Base-by-base conservation (phyloP, 306 rosid species). In the Pterocarpus macrocarpus region DNA sequence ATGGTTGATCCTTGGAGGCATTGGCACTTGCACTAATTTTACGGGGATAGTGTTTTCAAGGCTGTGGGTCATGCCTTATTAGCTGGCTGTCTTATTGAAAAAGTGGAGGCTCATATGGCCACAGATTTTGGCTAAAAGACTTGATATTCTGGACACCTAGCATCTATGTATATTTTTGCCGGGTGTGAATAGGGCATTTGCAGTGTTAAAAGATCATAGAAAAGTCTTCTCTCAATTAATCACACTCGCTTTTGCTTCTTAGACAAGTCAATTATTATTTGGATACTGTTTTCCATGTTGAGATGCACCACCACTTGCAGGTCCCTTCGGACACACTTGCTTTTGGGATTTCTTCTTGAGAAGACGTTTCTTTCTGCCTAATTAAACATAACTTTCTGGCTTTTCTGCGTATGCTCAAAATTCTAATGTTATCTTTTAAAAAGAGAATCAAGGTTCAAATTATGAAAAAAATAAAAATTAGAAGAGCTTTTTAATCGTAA, bases 31-130 rank as follows among this genome's bases (percentile, higher is more conserved):
- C 7, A 4, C 41, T 38, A 38, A 38, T 38, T 38, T 1, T 38
- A 38, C 41, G 28, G 28, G 28, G 28, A 22, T 43, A 4, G n/a
- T 11, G 53, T 47, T 47, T 11, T 16, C 53, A 43, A 70, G 41
- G 16, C 44, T 58, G 78, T 64, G 84, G 81, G 78, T 73, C 86
- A 80, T 64, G 14, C 45, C 45, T 39, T 9, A 3, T 5, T 83
- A 67, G 80, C 73, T 87, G 73, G 53, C 61, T 80, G 64, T 43
- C 67, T 4, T 22, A 50, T 73, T 49, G 38, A 52, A 22, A 63
- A 55, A 64, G 52, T 43, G 36, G 39, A 43, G 56, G 64, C 44
- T 65, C 59, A 35, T 41, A 34, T 57, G 65, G 65, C 69, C 43
- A 8, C 59, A 69, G 77, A 67, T 22, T 44, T 4, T 38, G 7